phyloP scores from a whole-genome alignment of 2,329 filamentous ascomycete genomes.

The Fusarium sp. region DNA sequence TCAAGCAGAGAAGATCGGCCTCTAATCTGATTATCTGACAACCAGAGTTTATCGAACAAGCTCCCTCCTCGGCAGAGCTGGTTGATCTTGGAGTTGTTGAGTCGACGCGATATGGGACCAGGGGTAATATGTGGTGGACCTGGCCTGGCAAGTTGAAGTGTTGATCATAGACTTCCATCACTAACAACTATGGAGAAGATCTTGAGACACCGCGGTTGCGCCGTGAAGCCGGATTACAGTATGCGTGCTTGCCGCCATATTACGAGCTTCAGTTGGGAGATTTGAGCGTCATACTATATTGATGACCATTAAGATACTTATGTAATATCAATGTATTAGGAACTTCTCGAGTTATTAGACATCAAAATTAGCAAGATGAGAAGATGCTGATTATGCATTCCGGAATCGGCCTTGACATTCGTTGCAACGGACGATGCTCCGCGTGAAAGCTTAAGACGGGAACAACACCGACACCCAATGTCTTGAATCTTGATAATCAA shows the following conservation, averaged over 20 bases:
- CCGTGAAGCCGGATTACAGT: constrained; percentile 27
- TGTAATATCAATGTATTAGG: neutral
- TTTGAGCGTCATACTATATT: constrained; percentile 9
- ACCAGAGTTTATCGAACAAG: constrained; percentile 6
- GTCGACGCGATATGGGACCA: constrained; percentile 29
- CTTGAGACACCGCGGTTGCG: constrained; percentile 43
- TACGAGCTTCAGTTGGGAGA: constrained; percentile 8
- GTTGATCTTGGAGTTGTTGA: constrained; percentile 35
- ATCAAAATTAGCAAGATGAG: neutral
- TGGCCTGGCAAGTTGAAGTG: constrained; percentile 36
- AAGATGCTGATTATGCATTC: neutral
- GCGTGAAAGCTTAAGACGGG: constrained; percentile 32
- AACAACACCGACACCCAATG: constrained; percentile 42
- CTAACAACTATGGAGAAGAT: constrained; percentile 30
- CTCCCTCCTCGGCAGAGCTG: constrained; percentile 21
- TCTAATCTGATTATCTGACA: constrained; percentile 20
- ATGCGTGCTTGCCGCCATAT: constrained; percentile 28
- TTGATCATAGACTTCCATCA: constrained; percentile 33
- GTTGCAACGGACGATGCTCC: constrained; percentile 38
- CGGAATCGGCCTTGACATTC: constrained; percentile 12
- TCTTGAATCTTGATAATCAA: constrained; percentile 43
- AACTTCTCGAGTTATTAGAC: constrained; percentile 2
- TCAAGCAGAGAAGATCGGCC: neutral
- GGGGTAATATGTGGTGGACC: constrained; percentile 30
- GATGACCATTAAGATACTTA: constrained; percentile 8